These are phyloP conservation scores for Chaetoceros muelleri DNA, from an alignment of 108 stramenopile genomes.

Conservation along the genomic window DNA sequence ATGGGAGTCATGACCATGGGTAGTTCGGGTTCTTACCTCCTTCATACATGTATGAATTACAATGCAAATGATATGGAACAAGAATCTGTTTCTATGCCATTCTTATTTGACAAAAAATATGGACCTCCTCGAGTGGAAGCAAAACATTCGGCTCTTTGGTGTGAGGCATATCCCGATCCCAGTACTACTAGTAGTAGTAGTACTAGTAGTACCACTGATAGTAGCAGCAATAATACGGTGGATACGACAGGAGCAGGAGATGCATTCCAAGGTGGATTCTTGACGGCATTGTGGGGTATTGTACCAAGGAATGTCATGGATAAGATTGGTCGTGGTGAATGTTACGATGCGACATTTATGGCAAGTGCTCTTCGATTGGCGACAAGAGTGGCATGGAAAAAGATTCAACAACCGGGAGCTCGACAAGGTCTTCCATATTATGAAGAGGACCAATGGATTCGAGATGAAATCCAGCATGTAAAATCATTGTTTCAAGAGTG, in stretches of 20 bases:
- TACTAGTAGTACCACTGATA: slow-evolving; percentile 9
- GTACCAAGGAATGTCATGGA: no score
- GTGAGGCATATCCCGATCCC: not conserved
- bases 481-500: no score
- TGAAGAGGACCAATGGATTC: slow-evolving; percentile 1
- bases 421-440: slow-evolving; percentile 6
- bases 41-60: not conserved
- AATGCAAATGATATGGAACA: not conserved
- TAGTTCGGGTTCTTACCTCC: slow-evolving; percentile 10
- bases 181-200: slow-evolving; percentile 6
- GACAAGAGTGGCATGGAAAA: slow-evolving; percentile 10
- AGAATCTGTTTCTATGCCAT: no score
- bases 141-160: slow-evolving; percentile 3
- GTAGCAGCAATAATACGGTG: slow-evolving; percentile 1
- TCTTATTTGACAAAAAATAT: not conserved
- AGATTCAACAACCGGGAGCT: slow-evolving; percentile 12
- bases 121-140: not conserved
- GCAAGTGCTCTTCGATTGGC: slow-evolving; percentile 9
- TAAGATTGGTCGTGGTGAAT: not conserved
- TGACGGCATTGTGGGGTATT: slow-evolving; percentile 6
- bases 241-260: slow-evolving; percentile 20
- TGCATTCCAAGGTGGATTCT: slow-evolving; percentile 14
- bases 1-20: slow-evolving; percentile 9
- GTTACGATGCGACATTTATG: not conserved
- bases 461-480: slow-evolving; percentile 2